Evolutionary conservation across 495 filamentous ascomycete genomes (phyloP).

Genomic region (Rostrohypoxylon terebratum): DNA sequence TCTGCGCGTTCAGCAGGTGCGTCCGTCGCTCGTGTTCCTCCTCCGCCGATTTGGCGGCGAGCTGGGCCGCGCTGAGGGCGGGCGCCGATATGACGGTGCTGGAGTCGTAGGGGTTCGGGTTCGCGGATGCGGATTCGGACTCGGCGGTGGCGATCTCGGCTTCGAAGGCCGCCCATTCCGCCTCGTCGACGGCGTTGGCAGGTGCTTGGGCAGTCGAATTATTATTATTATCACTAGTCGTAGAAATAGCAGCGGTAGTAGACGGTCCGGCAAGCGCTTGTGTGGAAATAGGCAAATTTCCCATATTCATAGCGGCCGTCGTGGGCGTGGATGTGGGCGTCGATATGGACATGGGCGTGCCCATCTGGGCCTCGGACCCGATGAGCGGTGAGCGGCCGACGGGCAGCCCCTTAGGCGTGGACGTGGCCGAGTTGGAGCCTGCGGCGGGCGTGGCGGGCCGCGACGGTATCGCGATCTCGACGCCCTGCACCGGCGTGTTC

Average conservation of each 20-base stretch:
- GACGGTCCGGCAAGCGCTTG: constrained; percentile 34
- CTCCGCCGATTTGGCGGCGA: constrained; percentile 75
- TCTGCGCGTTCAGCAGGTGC: constrained; percentile 67
- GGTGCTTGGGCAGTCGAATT: constrained; percentile 22
- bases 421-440: constrained; percentile 44
- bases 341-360: constrained; percentile 7
- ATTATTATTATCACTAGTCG: background rate
- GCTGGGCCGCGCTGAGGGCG: constrained; percentile 75
- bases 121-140: constrained; percentile 25
- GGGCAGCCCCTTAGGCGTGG: constrained; percentile 50
- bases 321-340: constrained; percentile 17
- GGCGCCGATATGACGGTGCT: constrained; percentile 75
- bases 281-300: constrained; percentile 37
- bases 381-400: constrained; percentile 55
- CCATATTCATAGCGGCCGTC: background rate
- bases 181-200: constrained; percentile 70
- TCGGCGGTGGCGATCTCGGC: constrained; percentile 74
- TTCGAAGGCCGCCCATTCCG: constrained; percentile 92
- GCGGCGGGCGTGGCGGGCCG: constrained; percentile 63
- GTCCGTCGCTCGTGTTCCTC: constrained; percentile 68
- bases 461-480: constrained; percentile 68
- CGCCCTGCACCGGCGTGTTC: constrained; percentile 55
- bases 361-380: constrained; percentile 44
- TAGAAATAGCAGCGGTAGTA: constrained; percentile 15
- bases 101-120: constrained; percentile 24